Evolutionary conservation across 306 rosid species (phyloP).

Genomic region (Oemleria cerasiformis): DNA sequence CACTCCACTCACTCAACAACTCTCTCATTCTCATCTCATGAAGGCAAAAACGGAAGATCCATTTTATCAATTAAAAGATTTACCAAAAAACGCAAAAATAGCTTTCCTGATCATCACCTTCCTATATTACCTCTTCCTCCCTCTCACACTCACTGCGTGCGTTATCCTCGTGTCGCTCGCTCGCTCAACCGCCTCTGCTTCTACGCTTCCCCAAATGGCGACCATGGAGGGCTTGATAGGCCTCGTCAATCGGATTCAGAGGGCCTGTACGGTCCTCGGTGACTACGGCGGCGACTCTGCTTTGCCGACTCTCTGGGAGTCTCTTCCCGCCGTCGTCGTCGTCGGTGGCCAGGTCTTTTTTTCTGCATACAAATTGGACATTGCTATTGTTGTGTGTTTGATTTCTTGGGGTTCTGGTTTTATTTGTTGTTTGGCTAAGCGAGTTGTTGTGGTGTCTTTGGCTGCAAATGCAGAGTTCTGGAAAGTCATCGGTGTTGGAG

Average conservation of each 20-base stretch:
- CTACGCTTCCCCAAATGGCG: slow-evolving; percentile 18
- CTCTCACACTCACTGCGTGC: slow-evolving; percentile 14
- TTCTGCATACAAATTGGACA: background rate
- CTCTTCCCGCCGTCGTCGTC: slow-evolving; percentile 44
- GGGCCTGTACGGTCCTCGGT: slow-evolving; percentile 37
- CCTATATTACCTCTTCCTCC: slow-evolving; percentile 10
- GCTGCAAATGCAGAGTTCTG: slow-evolving; percentile 60
- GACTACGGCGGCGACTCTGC: slow-evolving; percentile 39
- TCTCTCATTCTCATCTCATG: background rate
- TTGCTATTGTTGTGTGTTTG: too few relatives aligned
- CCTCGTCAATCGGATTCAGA: slow-evolving; percentile 39
- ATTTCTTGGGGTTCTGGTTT: background rate
- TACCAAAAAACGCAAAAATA: slow-evolving; percentile 7
- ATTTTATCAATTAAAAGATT: background rate
- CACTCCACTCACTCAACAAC: background rate
- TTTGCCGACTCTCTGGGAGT: slow-evolving; percentile 43
- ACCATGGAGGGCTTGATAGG: slow-evolving; percentile 38
- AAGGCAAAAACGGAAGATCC: background rate
- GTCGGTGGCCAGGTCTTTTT: slow-evolving; percentile 34
- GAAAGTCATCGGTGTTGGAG: slow-evolving; percentile 79
- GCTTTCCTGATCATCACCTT: slow-evolving; percentile 20
- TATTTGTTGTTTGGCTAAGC: background rate
- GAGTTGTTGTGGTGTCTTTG: slow-evolving; percentile 4
- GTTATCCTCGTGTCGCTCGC: background rate
- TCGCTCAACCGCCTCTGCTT: background rate